These are phyloP conservation scores for Coemansia sp. DNA, from an alignment of 192 early-diverging fungal genomes.

Conservation along the genomic window DNA sequence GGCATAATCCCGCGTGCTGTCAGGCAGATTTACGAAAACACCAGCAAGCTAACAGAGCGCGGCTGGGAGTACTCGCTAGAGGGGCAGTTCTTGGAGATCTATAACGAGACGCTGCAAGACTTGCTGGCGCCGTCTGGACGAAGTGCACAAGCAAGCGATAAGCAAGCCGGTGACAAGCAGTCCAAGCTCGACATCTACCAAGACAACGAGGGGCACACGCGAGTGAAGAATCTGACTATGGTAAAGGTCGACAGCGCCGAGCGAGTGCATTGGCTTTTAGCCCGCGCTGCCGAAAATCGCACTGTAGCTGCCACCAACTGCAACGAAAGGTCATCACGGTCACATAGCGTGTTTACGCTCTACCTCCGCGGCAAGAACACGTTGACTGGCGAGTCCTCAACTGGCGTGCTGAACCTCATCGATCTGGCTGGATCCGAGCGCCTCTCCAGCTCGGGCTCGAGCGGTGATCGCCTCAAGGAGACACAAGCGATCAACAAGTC, in stretches of 20 bases:
- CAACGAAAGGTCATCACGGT: conserved; percentile 92
- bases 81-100: conserved; percentile 93
- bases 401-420: conserved; percentile 86
- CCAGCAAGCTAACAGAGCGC: conserved; percentile 68
- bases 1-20: conserved; percentile 97
- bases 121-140: conserved; percentile 60
- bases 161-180: conserved; percentile 37
- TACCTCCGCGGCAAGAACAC: conserved; percentile 72
- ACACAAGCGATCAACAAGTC: conserved; percentile 97
- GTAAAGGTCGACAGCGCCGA: conserved; percentile 72
- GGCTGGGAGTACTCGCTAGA: conserved; percentile 90
- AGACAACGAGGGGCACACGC: conserved; percentile 71
- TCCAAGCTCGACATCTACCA: conserved; percentile 88
- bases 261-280: conserved; percentile 71
- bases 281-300: conserved; percentile 78
- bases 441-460: conserved; percentile 76
- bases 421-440: conserved; percentile 95
- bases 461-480: conserved; percentile 86
- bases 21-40: conserved; percentile 80
- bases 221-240: conserved; percentile 74
- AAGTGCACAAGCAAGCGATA: conserved; percentile 24
- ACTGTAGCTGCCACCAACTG: conserved; percentile 89
- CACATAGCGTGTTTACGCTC: conserved; percentile 93
- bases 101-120: conserved; percentile 92
- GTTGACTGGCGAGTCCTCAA: conserved; percentile 69